Evolutionary conservation across 140 eudicot species (phyloP).

Genomic region (Senecio squalidus): DNA sequence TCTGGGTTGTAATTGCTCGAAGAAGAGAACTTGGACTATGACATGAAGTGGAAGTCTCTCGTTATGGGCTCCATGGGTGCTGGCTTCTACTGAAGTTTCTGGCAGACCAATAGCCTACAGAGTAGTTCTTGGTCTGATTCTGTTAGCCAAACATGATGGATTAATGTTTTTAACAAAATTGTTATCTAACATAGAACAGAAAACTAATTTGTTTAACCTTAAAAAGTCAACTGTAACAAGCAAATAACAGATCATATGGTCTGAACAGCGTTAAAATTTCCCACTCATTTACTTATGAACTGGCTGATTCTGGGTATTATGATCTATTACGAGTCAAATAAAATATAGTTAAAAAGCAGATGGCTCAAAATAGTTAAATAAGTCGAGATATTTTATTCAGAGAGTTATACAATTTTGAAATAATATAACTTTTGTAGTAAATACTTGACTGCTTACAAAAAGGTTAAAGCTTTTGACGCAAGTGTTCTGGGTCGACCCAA

Average conservation of each 20-base stretch:
- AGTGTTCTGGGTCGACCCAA: no score
- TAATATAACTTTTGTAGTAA: no score
- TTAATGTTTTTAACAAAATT: neutral
- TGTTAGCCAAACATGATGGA: constrained; percentile 46
- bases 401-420: neutral
- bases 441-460: no score
- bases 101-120: constrained; percentile 64
- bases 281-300: neutral
- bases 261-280: neutral
- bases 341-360: no score
- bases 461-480: no score
- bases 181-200: neutral
- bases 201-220: constrained; percentile 12
- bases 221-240: constrained; percentile 5
- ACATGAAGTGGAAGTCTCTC: constrained; percentile 62
- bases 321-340: neutral
- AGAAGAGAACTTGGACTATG: constrained; percentile 58
- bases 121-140: constrained; percentile 55
- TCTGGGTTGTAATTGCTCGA: constrained; percentile 60
- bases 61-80: constrained; percentile 67
- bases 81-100: constrained; percentile 70
- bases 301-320: no score
- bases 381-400: neutral
- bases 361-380: neutral
- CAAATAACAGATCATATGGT: neutral